phyloP scores from a whole-genome alignment of 176 grass and related monocot genomes.

The Triticum monococcum region DNA sequence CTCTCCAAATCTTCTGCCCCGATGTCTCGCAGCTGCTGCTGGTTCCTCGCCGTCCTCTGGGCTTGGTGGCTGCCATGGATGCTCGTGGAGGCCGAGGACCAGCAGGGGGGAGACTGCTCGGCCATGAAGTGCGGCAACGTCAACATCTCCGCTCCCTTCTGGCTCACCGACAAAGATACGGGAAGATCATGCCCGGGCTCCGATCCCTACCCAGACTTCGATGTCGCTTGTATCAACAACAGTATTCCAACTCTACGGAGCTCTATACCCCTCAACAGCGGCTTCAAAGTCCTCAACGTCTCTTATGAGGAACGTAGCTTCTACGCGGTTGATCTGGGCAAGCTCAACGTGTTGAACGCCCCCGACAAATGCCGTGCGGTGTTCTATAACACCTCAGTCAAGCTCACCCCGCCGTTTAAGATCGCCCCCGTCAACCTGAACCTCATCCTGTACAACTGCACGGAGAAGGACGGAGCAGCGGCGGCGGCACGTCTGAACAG shows the following conservation, averaged over 20 bases:
- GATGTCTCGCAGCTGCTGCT: not conserved
- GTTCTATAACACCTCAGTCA: not conserved
- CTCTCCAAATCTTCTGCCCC: not conserved
- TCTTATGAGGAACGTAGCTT: not conserved
- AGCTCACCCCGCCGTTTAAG: not conserved
- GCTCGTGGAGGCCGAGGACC: not conserved
- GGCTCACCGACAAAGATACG: fast-evolving
- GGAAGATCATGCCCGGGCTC: not conserved
- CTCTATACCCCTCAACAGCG: not conserved
- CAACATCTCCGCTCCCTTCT: not conserved
- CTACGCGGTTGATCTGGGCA: not conserved
- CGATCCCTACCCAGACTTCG: not conserved
- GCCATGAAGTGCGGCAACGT: not conserved
- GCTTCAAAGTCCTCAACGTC: not conserved
- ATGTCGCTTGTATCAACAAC: not conserved
- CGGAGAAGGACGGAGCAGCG: not conserved
- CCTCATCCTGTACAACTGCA: not conserved
- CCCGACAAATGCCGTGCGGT: not conserved
- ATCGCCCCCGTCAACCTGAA: not conserved
- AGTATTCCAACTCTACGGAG: not conserved
- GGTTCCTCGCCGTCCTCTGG: not conserved
- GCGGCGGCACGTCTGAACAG: too few species aligned
- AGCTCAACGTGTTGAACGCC: not conserved
- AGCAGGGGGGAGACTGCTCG: not conserved
- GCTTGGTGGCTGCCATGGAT: not conserved